These are phyloP conservation scores for Rhizopogon vesiculosus DNA, from an alignment of 768 basidiomycete species.

Conservation along the genomic window DNA sequence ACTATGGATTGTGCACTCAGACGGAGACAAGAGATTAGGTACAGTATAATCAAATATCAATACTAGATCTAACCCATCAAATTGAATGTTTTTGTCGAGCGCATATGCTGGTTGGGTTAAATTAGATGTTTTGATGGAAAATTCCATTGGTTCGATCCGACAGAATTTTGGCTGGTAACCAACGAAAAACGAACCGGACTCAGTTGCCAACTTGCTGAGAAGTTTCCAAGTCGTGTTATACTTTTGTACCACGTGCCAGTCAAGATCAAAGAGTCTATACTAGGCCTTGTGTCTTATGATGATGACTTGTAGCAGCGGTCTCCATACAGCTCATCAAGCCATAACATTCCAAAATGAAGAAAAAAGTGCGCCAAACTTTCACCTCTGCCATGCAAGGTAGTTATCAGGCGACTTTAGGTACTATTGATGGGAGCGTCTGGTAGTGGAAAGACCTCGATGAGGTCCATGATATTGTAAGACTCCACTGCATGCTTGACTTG, in stretches of 20 bases:
- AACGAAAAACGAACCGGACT: no score
- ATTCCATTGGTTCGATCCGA: no score
- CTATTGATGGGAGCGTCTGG: constrained; percentile 97
- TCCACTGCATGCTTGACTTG: background rate
- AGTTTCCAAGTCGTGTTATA: no score
- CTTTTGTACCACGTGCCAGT: no score
- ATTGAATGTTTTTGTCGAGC: no score
- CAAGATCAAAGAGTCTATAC: no score
- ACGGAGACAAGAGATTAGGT: background rate
- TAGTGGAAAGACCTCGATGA: constrained; percentile 96
- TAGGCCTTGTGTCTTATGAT: no score
- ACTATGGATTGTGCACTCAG: background rate
- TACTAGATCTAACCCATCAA: no score
- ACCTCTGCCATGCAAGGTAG: background rate
- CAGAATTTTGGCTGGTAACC: no score
- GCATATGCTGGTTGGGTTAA: no score
- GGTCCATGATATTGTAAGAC: constrained; percentile 94
- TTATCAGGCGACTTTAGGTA: constrained; percentile 47
- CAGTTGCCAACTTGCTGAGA: no score
- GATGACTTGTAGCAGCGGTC: background rate
- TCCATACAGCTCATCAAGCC: background rate
- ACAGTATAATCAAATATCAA: background rate
- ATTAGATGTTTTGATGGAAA: no score
- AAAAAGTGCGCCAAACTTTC: constrained; percentile 18
- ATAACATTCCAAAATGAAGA: constrained; percentile 20